These are phyloP conservation scores for Halenospora varia DNA, from an alignment of 495 filamentous ascomycete species.

Conservation along the genomic window DNA sequence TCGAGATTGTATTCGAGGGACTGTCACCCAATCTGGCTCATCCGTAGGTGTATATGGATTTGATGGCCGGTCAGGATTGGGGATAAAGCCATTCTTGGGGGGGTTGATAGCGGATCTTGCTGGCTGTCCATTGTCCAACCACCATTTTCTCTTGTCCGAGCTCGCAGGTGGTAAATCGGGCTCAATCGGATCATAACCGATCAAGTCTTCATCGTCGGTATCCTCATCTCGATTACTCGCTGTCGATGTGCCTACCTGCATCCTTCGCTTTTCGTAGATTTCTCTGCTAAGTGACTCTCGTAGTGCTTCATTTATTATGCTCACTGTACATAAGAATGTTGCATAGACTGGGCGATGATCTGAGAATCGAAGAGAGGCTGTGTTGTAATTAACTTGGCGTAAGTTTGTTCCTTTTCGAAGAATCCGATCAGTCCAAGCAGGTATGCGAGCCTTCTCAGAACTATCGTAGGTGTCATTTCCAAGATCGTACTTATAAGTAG, in stretches of 20 bases:
- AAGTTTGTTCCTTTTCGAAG: slow-evolving; percentile 80
- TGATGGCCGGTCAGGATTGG: slow-evolving; percentile 67
- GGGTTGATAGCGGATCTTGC: slow-evolving; percentile 68
- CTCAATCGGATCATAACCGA: slow-evolving; percentile 70
- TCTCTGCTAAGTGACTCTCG: slow-evolving; percentile 66
- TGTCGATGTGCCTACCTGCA: slow-evolving; percentile 42
- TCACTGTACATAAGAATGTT: slow-evolving; percentile 77
- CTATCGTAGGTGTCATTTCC: slow-evolving; percentile 86
- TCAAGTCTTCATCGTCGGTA: slow-evolving; percentile 68
- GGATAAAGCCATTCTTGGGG: slow-evolving; percentile 52
- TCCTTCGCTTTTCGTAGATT: slow-evolving; percentile 66
- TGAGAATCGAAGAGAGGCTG: slow-evolving; percentile 76
- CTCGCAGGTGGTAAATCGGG: slow-evolving; percentile 83
- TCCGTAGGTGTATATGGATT: slow-evolving; percentile 74
- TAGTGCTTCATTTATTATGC: slow-evolving; percentile 66
- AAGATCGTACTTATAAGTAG: slow-evolving; percentile 94
- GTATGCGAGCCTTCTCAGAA: slow-evolving; percentile 91
- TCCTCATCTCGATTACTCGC: slow-evolving; percentile 47
- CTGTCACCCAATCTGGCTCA: slow-evolving; percentile 75
- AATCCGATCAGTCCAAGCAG: slow-evolving; percentile 95
- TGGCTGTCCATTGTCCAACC: slow-evolving; percentile 81
- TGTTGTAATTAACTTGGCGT: slow-evolving; percentile 75
- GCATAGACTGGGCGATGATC: slow-evolving; percentile 94
- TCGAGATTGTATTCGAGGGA: slow-evolving; percentile 41
- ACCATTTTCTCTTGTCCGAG: slow-evolving; percentile 89